Base-by-base conservation (phyloP, 176 grass and related monocot species). In the Alloteropsis semialata region DNA sequence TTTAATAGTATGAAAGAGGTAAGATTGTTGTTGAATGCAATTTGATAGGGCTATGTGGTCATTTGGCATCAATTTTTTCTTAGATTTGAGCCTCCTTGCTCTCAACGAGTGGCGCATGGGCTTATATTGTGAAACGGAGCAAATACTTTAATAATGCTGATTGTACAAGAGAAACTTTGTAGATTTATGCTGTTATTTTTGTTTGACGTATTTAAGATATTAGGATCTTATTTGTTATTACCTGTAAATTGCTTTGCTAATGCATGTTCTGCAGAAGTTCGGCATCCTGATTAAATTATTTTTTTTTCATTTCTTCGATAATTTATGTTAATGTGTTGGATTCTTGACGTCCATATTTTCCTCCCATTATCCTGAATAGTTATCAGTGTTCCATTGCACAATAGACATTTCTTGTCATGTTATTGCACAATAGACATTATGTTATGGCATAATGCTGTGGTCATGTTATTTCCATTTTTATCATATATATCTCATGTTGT, bases 381-480 rank as follows among this genome's bases (percentile, higher is more conserved):
- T 19, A 36, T 33, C 55, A 1, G 3, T 3, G 49, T 76, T 44
- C 67, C 33, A 57, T 27, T 27, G 9, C 5, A 74, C 16, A 44
- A 55, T 79, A 8, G 60, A 79, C 18, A 45, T n/a, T 79, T 88
- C 11, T 63, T 56, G 48, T 60, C 57, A 37, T 66, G n/a, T n/a
- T n/a, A n/a, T n/a, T n/a, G n/a, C n/a, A n/a, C n/a, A n/a, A n/a
- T n/a, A n/a, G n/a, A n/a, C n/a, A n/a, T n/a, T n/a, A n/a, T n/a
- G 18, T 56, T 44, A 39, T 18, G 34, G 13, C 50, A 53, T 25
- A 11, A 33, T 82, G 11, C 76, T 46, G 56, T 59, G 14, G n/a
- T 28, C 6, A 45, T n/a, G 39, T 2, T 38, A 14, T 12, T 30
- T 37, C 63, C 50, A 17, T 3, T 22, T 69, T 4, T 46, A 41